Base-by-base conservation (phyloP, 495 filamentous ascomycete genomes). In the Xylaria palmicola region DNA sequence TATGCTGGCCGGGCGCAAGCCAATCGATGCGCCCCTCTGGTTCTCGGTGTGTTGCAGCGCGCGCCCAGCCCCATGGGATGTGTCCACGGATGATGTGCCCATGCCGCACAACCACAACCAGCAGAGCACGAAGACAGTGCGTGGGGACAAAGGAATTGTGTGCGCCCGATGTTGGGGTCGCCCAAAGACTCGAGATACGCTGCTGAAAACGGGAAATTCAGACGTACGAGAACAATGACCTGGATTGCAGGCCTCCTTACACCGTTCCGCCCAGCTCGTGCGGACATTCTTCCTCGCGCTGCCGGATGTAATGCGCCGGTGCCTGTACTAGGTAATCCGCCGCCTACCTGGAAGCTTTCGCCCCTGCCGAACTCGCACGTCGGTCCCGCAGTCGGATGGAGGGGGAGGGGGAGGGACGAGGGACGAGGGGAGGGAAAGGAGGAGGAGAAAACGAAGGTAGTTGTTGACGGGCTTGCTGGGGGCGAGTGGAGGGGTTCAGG, bases 151-250 rank as follows among this genome's bases (percentile, higher is more conserved):
- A 41, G 47, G 17, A 19, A 34, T 58, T 56, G 43, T 63, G 29
- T 17, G 34, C 32, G 13, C 20, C 57, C 32, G 24, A 15, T 13
- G 10, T 30, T 12, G 10, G 40, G 36, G n/a, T 10, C 60, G 32
- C 45, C 32, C 36, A 12, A 15, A 29, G 41, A 52, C 24, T 51
- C 24, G 45, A 26, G n/a, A n/a, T n/a, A n/a, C n/a, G n/a, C n/a
- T 32, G 34, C 19, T 50, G 56, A 61, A 64, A n/a, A 48, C 30
- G 27, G 12, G 6, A 43, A 43, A 9, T 19, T 41, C 22, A 19
- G 41, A 84, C 90, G 84, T 79, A 93, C 90, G 78, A 93, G 76
- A 56, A 92, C 82, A 77, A 92, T 91, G 53, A 93, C 84, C 68
- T 93, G 88, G 75, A 93, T 80, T 30, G 87, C 84, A 68, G 86